Evolutionary conservation across 805 yeast species (phyloP).

Genomic region (Candida easanensis): DNA sequence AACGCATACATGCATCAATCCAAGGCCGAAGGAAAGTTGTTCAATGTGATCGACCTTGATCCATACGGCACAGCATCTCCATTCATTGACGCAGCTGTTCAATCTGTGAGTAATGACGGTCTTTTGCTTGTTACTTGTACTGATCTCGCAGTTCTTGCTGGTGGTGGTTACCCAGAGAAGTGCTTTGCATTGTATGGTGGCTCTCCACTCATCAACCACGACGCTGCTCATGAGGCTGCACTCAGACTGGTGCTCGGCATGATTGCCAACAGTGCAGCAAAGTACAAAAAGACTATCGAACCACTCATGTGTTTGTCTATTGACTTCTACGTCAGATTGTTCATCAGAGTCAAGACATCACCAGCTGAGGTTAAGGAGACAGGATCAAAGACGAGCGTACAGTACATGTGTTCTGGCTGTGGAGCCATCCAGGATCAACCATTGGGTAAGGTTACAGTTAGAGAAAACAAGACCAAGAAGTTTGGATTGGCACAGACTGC

Average conservation of each 20-base stretch:
- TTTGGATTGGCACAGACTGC: conserved; percentile 68
- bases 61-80: conserved; percentile 99
- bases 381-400: conserved; percentile 72
- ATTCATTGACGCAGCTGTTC: conserved; percentile 88
- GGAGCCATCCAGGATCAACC: conserved; percentile 68
- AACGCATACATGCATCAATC: conserved; percentile 67
- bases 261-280: conserved; percentile 82
- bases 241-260: conserved; percentile 75
- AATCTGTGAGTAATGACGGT: conserved; percentile 81
- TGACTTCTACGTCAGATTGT: conserved; percentile 88
- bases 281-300: conserved; percentile 81
- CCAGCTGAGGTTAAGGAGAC: conserved; percentile 82
- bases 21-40: conserved; percentile 41
- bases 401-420: conserved; percentile 87
- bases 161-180: conserved; percentile 94
- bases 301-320: conserved; percentile 84
- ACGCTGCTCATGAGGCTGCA: conserved; percentile 91
- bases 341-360: conserved; percentile 71
- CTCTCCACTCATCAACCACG: conserved; percentile 65
- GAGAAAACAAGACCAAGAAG: conserved; percentile 43
- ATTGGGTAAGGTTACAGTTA: conserved; percentile 58
- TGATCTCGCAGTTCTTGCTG: conserved; percentile 93
- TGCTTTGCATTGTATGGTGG: conserved; percentile 96
- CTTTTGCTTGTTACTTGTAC: conserved; percentile 90
- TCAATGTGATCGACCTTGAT: conserved; percentile 89